Conservation (phyloP, 2,329 filamentous ascomycete species). For the Pleomassaria siparia region DNA sequence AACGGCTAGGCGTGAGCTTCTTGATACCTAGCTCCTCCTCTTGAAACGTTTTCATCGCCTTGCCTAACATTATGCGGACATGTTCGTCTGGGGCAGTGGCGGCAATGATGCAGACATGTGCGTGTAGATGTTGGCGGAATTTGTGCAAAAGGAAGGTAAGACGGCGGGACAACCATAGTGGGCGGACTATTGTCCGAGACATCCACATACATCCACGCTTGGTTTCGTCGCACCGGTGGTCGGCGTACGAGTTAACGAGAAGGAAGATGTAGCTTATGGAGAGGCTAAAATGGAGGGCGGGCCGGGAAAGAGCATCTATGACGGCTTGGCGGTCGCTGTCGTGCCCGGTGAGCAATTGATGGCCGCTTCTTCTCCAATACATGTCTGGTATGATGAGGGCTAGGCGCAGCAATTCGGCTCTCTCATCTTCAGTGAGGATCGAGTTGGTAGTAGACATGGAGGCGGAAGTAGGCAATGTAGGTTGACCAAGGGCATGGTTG, state of each 20-base stretch:
- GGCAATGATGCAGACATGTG: conserved; percentile 4
- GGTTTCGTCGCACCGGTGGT: conserved; percentile 9
- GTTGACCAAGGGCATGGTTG: conserved; percentile 7
- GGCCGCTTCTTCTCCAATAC: background rate
- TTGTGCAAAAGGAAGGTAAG: background rate
- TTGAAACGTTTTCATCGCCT: conserved; percentile 6
- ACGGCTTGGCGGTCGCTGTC: conserved; percentile 4
- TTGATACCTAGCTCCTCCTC: conserved; percentile 8
- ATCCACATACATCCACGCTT: conserved; percentile 6
- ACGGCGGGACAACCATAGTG: background rate
- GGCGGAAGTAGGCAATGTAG: background rate
- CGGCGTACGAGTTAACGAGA: conserved; percentile 7
- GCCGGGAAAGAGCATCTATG: conserved; percentile 5
- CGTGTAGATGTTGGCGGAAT: background rate
- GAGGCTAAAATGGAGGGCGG: conserved; percentile 6
- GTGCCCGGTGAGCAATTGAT: conserved; percentile 5
- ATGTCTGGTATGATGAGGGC: conserved; percentile 1
- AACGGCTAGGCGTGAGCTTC: background rate
- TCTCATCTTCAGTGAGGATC: conserved; percentile 9
- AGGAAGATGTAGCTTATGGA: conserved; percentile 2
- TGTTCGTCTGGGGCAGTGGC: conserved; percentile 1
- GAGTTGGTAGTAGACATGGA: conserved; percentile 5
- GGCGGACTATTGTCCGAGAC: conserved; percentile 1
- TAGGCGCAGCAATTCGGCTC: conserved; percentile 4
- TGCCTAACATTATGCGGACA: conserved; percentile 6